Evolutionary conservation across 306 rosid genomes (phyloP).

Genomic region (Erythrophleum fordii): DNA sequence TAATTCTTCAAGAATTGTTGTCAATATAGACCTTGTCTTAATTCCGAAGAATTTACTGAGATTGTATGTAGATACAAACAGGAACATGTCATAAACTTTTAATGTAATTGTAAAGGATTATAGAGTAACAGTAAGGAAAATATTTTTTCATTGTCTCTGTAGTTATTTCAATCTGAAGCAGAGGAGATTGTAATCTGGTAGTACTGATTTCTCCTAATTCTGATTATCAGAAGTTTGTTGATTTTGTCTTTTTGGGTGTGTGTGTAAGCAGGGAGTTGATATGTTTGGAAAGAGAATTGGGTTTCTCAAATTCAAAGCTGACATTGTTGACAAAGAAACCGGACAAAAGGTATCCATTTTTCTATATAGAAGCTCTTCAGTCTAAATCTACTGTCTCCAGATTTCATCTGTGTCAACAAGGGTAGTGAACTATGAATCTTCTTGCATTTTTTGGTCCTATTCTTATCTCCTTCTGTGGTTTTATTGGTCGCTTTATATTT

Average conservation of each 20-base stretch:
- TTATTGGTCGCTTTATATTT: not conserved
- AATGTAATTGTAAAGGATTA: not conserved
- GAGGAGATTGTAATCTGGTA: not conserved
- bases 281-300: constrained; percentile 88
- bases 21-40: constrained; percentile 4
- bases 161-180: not conserved
- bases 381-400: not conserved
- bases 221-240: constrained; percentile 9
- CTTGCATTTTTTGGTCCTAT: not conserved
- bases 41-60: constrained; percentile 11
- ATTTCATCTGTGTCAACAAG: constrained; percentile 19
- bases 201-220: constrained; percentile 4
- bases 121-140: constrained; percentile 7
- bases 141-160: constrained; percentile 11
- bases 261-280: constrained; percentile 76
- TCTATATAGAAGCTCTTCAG: constrained; percentile 21
- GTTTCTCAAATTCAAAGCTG: constrained; percentile 89
- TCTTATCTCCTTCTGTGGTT: not conserved
- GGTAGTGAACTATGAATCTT: constrained; percentile 9
- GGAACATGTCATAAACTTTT: not conserved
- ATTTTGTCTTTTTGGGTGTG: constrained; percentile 1
- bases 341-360: constrained; percentile 66
- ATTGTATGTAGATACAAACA: constrained; percentile 5
- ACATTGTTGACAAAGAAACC: constrained; percentile 72
- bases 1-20: not conserved